Evolutionary conservation across 306 rosid genomes (phyloP).

Genomic region (Prinsepia uniflora): DNA sequence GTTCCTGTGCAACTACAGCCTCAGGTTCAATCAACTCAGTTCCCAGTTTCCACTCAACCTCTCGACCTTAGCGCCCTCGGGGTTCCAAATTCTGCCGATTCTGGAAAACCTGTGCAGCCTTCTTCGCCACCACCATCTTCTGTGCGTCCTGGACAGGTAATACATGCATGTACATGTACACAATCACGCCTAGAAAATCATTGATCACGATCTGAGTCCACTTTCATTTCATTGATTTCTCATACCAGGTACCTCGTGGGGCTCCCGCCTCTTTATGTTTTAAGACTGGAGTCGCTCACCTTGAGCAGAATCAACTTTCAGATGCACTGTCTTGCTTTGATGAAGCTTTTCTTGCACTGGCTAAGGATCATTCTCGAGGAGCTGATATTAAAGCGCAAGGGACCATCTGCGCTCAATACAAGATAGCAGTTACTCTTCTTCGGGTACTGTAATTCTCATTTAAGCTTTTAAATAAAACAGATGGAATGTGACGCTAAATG

Average conservation of each 20-base stretch:
- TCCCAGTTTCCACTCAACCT: slow-evolving; percentile 66
- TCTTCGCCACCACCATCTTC: slow-evolving; percentile 63
- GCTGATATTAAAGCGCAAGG: slow-evolving; percentile 97
- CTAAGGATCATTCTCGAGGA: slow-evolving; percentile 94
- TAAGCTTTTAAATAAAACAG: slow-evolving; percentile 13
- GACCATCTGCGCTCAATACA: slow-evolving; percentile 96
- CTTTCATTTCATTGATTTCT: slow-evolving; percentile 29
- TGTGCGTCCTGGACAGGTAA: slow-evolving; percentile 96
- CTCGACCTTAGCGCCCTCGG: slow-evolving; percentile 94
- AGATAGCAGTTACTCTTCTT: slow-evolving; percentile 90
- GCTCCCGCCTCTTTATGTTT: slow-evolving; percentile 85
- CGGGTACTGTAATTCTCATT: slow-evolving; percentile 51
- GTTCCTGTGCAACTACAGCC: slow-evolving; percentile 40
- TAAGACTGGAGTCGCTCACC: slow-evolving; percentile 95
- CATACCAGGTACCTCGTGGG: slow-evolving; percentile 85
- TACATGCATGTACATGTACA: slow-evolving; percentile 2
- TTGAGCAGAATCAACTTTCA: slow-evolving; percentile 88
- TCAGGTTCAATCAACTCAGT: slow-evolving; percentile 47
- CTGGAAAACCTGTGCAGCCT: slow-evolving; percentile 51
- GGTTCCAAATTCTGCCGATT: slow-evolving; percentile 47
- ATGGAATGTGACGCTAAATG: slow-evolving; percentile 13
- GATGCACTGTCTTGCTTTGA: slow-evolving; percentile 94
- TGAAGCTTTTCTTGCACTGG: slow-evolving; percentile 91
- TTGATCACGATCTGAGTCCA: slow-evolving; percentile 8
- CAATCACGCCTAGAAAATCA: slow-evolving; percentile 13